Base-by-base conservation (phyloP, 1,284 basidiomycete species). In the Serendipita sp. region DNA sequence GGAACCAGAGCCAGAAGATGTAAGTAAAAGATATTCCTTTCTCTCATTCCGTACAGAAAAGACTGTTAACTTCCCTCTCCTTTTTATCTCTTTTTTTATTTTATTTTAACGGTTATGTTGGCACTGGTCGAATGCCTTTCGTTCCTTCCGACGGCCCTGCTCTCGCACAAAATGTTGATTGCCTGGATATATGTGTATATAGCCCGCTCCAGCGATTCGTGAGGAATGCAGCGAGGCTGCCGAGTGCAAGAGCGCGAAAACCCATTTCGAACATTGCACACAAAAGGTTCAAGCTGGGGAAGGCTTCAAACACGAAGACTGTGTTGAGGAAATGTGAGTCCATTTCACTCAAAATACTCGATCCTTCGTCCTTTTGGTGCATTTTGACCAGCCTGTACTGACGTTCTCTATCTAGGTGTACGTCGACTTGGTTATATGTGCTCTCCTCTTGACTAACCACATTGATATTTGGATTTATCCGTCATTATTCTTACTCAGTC, bases 251-350 rank as follows among this genome's bases (percentile, higher is more conserved):
- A 75, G 82, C 50, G 74, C 85, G 66, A 79, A 85, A 53, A 84
- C 89, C 73, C 93, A 96, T 77, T 95, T 95, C 75, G 81, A 87
- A 67, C 88, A 93, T 71, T 96, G 93, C 75, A 81, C 88, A 71
- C 88, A 94, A 74, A 92, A 91, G 75, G 84, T 94, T 61, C 76
- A 84, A 65, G 78, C 76, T 35, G 92, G 92, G 45, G 72, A 93
- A 70, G 91, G 90, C 58, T 91, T 82, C 81, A 84, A 89, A 72
- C 82, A 82, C 67, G 91, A 94, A 78, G 89, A 92, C 72, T 94
- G 91, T 72, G 88, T 93, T 61, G 91, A 93, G 76, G 92, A 94
- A 80, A 74, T 89, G 85, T 88, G 69, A 60, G 63, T 45, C 65
- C 61, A 29, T 67, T 22, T 61, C 64, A 61, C 60, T 38, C 29